Conservation (phyloP, 228 moss, liverwort and hornwort genomes). For the Sphagnum fallax region DNA sequence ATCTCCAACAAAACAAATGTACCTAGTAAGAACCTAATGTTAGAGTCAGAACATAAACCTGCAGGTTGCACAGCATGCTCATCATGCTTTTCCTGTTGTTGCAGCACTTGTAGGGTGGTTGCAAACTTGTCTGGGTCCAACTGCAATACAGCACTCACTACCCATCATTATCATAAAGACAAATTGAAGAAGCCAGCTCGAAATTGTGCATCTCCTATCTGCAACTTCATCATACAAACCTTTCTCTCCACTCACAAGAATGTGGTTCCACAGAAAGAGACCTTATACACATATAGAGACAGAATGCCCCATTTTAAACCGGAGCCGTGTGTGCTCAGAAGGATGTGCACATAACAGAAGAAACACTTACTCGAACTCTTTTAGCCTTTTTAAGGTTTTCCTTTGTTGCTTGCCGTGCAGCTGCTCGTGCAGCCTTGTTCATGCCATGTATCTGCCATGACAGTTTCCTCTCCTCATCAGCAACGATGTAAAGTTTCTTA, state of each 20-base stretch:
- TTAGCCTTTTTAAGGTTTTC: slow-evolving; percentile 89
- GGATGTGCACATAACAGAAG: slow-evolving; percentile 4
- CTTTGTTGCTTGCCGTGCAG: slow-evolving; percentile 60
- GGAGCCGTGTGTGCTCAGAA: slow-evolving; percentile 1
- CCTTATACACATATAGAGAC: no score
- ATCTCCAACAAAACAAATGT: no score
- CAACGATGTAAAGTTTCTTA: no score
- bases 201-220: not conserved
- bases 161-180: not conserved
- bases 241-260: not conserved
- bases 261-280: not conserved
- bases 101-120: slow-evolving; percentile 70
- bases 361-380: slow-evolving; percentile 62
- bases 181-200: not conserved
- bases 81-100: slow-evolving; percentile 51
- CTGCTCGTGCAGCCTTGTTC: slow-evolving; percentile 71
- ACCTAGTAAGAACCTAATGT: no score
- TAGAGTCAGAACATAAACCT: slow-evolving; percentile 10
- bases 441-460: slow-evolving; percentile 39
- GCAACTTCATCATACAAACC: not conserved
- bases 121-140: slow-evolving; percentile 85
- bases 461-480: no score
- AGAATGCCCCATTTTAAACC: no score
- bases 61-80: slow-evolving; percentile 21
- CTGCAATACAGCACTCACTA: slow-evolving; percentile 20